Evolutionary conservation across 2,329 filamentous ascomycete species (phyloP), one percentile per base, ranked within the genome.

Genomic region (Botryotinia calthae): DNA sequence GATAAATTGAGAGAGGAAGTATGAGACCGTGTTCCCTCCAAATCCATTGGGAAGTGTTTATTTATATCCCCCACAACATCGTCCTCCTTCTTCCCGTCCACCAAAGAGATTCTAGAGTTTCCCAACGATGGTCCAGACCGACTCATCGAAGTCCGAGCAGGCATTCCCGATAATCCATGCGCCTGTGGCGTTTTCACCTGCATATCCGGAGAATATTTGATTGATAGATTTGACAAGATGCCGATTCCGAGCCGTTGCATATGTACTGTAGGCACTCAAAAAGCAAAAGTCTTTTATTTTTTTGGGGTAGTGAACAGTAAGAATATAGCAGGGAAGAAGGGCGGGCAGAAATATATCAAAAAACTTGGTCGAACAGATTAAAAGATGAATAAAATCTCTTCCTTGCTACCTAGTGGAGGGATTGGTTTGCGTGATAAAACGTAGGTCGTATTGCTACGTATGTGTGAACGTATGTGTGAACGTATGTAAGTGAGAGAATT

Each of bases 171-270:
- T 56, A 40, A 66, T 34, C 64, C 64, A 66, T 66, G 64, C 34
- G 25, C n/a, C 12, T 54, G 48, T 67, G 64, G 64, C 48, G 64
- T 18, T n/a, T 51, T 25, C 46, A 54, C 64, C 54, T 56, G 64
- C 64, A 67, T 67, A 42, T 18, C 48, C 64, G 34, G 34, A 67
- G 34, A 42, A 51, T 54, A 54, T 56, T 25, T 44, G 51, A 18
- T 20, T 34, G 48, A 56, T 67, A 42, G n/a, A 56, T 51, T 54
- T 56, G 64, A 56, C 48, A 67, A 28, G 64, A 16, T 54, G 46
- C 64, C 64, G 64, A 67, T 56, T 67, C 48, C 64, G 64, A 67
- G 46, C 64, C 31, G 64, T 67, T 67, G 64, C 64, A 67, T 67
- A 56, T 67, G 48, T 54, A 56, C 25, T 62, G 59, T 16, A n/a